phyloP scores from a whole-genome alignment of 2,329 filamentous ascomycete genomes.

The Colletotrichum caudatum region DNA sequence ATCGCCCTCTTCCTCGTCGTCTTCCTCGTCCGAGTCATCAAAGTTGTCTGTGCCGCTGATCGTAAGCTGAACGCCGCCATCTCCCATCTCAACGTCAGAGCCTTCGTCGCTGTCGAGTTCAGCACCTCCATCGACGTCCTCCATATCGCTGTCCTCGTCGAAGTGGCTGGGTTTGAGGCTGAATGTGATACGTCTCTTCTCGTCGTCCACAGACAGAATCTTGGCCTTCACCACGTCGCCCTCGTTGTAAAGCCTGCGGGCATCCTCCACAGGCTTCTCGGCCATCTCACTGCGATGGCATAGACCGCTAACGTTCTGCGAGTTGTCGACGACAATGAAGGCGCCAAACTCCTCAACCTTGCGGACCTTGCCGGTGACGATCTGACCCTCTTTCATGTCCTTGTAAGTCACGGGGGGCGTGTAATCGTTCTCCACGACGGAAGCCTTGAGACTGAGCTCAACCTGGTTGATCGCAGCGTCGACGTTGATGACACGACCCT shows the following conservation, averaged over 20 bases:
- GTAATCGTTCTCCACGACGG: slow-evolving; percentile 83
- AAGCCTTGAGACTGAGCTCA: slow-evolving; percentile 89
- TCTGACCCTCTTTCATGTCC: slow-evolving; percentile 83
- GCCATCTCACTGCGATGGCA: slow-evolving; percentile 95
- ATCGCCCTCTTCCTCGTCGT: slow-evolving; percentile 54
- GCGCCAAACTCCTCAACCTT: slow-evolving; percentile 96
- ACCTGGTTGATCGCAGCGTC: slow-evolving; percentile 77
- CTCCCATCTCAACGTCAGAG: slow-evolving; percentile 62
- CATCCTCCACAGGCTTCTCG: slow-evolving; percentile 83
- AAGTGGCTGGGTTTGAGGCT: slow-evolving; percentile 95
- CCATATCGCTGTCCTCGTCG: slow-evolving; percentile 67
- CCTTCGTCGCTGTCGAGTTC: slow-evolving; percentile 58
- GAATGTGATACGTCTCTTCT: slow-evolving; percentile 85
- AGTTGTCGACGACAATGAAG: slow-evolving; percentile 90
- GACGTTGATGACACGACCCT: slow-evolving; percentile 82
- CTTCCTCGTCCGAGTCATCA: slow-evolving; percentile 49
- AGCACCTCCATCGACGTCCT: slow-evolving; percentile 60
- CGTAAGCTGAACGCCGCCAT: slow-evolving; percentile 57
- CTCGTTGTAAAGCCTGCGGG: slow-evolving; percentile 88
- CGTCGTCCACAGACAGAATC: slow-evolving; percentile 80
- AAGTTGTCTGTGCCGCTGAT: slow-evolving; percentile 59
- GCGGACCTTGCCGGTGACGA: slow-evolving; percentile 89
- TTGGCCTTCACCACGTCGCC: slow-evolving; percentile 95
- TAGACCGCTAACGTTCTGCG: slow-evolving; percentile 88
- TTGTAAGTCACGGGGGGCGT: slow-evolving; percentile 77